Base-by-base conservation (phyloP, 176 grass and related monocot genomes). In the Oryza officinalis region DNA sequence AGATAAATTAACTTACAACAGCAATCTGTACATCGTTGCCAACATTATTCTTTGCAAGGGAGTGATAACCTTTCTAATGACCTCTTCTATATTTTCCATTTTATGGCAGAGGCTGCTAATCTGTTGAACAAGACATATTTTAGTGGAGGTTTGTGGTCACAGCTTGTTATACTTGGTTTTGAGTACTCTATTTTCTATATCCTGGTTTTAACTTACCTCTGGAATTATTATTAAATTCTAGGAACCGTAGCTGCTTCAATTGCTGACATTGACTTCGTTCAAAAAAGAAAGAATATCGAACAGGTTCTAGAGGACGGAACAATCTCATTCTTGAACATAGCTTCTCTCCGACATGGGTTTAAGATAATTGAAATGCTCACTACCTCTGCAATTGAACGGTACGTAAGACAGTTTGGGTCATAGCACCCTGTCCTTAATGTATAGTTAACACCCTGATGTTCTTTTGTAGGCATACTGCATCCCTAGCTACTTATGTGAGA, bases 281-380 rank as follows among this genome's bases (percentile, higher is more conserved):
- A 88, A 81, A 93, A 87, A 91, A 95, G 96, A 91, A 90, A 95
- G 46, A 86, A 20, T 25, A 32, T 93, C 44, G 92, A 98, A 82
- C 90, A 93, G 83, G 81, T 91, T 67, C 76, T 95, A 80, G 96
- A 98, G 90, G 96, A 98, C 87, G 96, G 96, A 65, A 98, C 96
- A 38, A 22, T 92, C 41, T 94, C 92, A 15, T 98, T 98, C 67
- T 85, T 98, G 77, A 90, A 88, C 76, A 95, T 98, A 93, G 83
- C 91, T 88, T 92, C 96, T 86, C 84, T 98, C 66, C 87, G n/a
- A 82, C 85, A 95, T 85, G 96, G 96, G 17, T 98, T 98, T 88
- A 88, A 90, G 28, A 95, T 90, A 65, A 88, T 93, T 11, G 60
- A 88, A 81, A 75, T 71, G 65, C 92, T 98, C 72, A 93, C 87